These are phyloP conservation scores for Piloderma croceum DNA, from an alignment of 768 basidiomycete genomes.

Conservation along the genomic window DNA sequence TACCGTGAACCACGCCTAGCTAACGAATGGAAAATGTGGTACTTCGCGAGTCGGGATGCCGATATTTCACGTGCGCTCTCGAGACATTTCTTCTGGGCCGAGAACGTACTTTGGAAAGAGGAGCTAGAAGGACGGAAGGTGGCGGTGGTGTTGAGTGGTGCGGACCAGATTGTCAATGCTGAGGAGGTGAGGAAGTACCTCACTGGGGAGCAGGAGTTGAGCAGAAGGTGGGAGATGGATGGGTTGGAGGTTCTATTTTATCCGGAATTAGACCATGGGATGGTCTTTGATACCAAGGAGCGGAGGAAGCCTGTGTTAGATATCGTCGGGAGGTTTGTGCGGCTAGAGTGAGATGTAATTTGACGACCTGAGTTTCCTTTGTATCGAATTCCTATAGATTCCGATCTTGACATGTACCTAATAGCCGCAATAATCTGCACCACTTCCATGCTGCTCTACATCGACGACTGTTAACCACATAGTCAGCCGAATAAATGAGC, in stretches of 20 bases:
- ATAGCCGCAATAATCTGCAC: constrained; percentile 1
- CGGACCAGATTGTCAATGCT: constrained; percentile 40
- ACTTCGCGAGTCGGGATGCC: constrained; percentile 58
- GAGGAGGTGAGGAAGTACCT: constrained; percentile 34
- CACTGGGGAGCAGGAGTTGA: constrained; percentile 25
- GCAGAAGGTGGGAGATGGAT: constrained; percentile 23
- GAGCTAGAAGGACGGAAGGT: constrained; percentile 35
- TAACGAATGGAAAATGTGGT: constrained; percentile 65
- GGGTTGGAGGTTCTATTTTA: constrained; percentile 36
- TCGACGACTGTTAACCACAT: constrained; percentile 12
- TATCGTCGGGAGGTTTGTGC: constrained; percentile 28
- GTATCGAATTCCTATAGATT: background rate
- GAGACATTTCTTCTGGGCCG: constrained; percentile 62
- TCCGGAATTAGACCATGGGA: constrained; percentile 35
- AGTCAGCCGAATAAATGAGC: constrained; percentile 16
- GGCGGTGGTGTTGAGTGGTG: constrained; percentile 33
- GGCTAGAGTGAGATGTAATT: too few relatives aligned
- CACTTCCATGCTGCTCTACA: background rate
- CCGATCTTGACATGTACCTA: background rate
- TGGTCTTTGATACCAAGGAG: constrained; percentile 30
- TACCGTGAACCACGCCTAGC: constrained; percentile 46
- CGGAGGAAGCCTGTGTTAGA: constrained; percentile 24
- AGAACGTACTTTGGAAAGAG: constrained; percentile 56
- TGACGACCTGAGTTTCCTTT: background rate
- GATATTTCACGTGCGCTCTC: constrained; percentile 55